A percentile compares a stretch with the other conserved stretches of the same genome.
These are phyloP conservation scores for Zopfochytrium polystomum DNA, from an alignment of 371 early-diverging fungal species.

Conservation along the genomic window DNA sequence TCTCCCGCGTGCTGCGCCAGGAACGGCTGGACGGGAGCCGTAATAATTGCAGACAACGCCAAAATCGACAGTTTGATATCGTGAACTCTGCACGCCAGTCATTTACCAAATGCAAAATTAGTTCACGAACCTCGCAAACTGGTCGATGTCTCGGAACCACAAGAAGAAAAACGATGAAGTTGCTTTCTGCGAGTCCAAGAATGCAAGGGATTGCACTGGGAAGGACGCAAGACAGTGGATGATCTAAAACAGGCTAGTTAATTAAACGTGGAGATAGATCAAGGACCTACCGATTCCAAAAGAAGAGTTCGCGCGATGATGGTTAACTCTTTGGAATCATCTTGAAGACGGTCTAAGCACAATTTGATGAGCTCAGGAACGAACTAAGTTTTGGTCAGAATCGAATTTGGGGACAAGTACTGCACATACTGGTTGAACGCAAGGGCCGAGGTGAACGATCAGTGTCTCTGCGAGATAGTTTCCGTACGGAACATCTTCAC, in stretches of 20 bases:
- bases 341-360: constrained; percentile 62
- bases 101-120: constrained; percentile 74
- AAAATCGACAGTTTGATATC: constrained; percentile 90
- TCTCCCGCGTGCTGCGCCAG: constrained; percentile 70
- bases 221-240: constrained; percentile 84
- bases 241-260: constrained; percentile 33
- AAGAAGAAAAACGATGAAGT: constrained; percentile 81
- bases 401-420: too few relatives aligned
- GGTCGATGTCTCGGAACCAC: too few relatives aligned
- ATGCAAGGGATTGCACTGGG: constrained; percentile 63
- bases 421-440: constrained; percentile 67
- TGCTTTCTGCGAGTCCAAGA: constrained; percentile 73
- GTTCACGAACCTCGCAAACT: too few relatives aligned
- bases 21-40: constrained; percentile 69
- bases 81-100: constrained; percentile 77
- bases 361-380: constrained; percentile 62
- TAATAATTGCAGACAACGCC: constrained; percentile 69
- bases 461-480: constrained; percentile 60
- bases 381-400: constrained; percentile 29
- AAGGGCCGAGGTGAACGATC: constrained; percentile 72
- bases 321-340: too few relatives aligned
- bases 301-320: too few relatives aligned
- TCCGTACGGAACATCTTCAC: constrained; percentile 23
- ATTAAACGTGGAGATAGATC: too few relatives aligned
- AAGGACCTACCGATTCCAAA: too few relatives aligned